Base-by-base conservation (phyloP, 805 yeast genomes). In the Wickerhamomyces hampshirensis region DNA sequence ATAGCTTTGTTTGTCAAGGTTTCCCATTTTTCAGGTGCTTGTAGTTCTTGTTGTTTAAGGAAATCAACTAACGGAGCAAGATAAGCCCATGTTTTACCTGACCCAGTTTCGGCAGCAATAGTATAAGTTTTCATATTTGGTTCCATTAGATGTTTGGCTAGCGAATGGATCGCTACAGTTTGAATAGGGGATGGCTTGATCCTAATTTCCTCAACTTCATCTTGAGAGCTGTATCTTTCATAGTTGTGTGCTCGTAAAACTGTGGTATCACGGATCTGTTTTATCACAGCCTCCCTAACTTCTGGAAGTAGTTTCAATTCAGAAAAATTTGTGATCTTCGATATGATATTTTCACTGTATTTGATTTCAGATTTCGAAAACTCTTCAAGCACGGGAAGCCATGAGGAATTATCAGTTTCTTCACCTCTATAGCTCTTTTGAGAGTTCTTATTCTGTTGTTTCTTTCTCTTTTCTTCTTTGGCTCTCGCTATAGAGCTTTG, bases 81-180 rank as follows among this genome's bases (percentile, higher is more conserved):
- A 53, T 89, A 91, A 0, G 97, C 88, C 79, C 95, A 78, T 0
- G 98, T 91, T 55, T 91, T 91, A 7, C 98, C 98, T 0, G 95
- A 83, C 0, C 98, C 98, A 0, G 98, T 91, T 56, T 93, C 98
- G 3, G 97, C 96, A 1, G 98, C 97, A 37, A 91, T 59, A 3
- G 93, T 76, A 65, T 76, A 86, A 1, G 80, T 71, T 46, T 78
- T 77, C 33, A 78, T 50, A 40, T 68, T 62, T 6, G 56, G 57
- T 18, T 59, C 59, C 62, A 59, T 58, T 12, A 65, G 40, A 7
- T 46, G 38, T 30, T 54, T 50, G 2, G 64, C 49, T 16, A 64
- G 40, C 18, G 48, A 51, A 37, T 61, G 64, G 28, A 85, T 73
- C 5, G 93, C 81, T 5, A 89, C 81, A 4, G 75, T 68, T 60